Conservation (phyloP, 1,284 basidiomycete species). For the Boletellus deceptivus region DNA sequence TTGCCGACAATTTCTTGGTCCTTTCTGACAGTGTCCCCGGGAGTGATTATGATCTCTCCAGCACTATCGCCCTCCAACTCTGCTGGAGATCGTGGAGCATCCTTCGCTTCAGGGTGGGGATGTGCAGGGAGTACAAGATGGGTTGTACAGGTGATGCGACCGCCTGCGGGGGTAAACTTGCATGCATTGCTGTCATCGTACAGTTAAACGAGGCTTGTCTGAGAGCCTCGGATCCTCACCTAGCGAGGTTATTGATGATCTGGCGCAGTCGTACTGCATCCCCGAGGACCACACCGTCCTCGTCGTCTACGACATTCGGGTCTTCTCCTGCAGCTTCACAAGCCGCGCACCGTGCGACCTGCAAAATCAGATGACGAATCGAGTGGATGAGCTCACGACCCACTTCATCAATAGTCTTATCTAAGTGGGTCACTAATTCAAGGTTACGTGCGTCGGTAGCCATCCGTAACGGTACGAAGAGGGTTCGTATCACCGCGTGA, state of each 20-base stretch:
- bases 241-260: constrained; percentile 75
- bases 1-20: neutral
- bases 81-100: constrained; percentile 1
- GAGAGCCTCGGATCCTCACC: constrained; percentile 39
- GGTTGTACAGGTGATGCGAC: constrained; percentile 61
- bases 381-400: constrained; percentile 34
- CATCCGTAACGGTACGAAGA: constrained; percentile 74
- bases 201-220: constrained; percentile 1
- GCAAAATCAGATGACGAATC: constrained; percentile 2
- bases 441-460: constrained; percentile 73
- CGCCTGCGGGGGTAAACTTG: constrained; percentile 79
- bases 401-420: constrained; percentile 67
- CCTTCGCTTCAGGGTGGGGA: constrained; percentile 13
- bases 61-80: constrained; percentile 15
- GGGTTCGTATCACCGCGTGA: constrained; percentile 78
- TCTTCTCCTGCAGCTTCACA: constrained; percentile 57
- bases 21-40: constrained; percentile 4
- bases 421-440: constrained; percentile 67
- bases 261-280: constrained; percentile 82
- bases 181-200: constrained; percentile 56
- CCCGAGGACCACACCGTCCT: constrained; percentile 68
- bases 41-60: constrained; percentile 15
- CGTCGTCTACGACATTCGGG: constrained; percentile 40
- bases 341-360: constrained; percentile 55
- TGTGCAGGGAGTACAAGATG: constrained; percentile 44